These are phyloP conservation scores for Candolleomyces efflorescens DNA, from an alignment of 768 basidiomycete genomes.

Conservation along the genomic window DNA sequence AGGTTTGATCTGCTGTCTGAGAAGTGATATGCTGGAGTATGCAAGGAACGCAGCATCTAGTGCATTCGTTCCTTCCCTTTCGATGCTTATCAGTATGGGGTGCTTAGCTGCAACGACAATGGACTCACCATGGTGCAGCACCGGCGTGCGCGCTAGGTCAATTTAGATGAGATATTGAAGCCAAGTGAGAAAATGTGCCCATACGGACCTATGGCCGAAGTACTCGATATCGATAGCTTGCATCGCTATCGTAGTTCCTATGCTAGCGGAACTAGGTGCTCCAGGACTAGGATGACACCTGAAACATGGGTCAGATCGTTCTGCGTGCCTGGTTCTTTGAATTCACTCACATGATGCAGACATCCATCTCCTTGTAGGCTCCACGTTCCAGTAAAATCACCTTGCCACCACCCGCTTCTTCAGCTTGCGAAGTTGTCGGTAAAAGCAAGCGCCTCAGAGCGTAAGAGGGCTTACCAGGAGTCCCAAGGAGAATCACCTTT, in stretches of 20 bases:
- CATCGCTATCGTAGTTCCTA: slow-evolving; percentile 58
- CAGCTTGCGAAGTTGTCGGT: slow-evolving; percentile 41
- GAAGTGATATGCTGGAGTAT: slow-evolving; percentile 71
- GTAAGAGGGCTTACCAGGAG: slow-evolving; percentile 52
- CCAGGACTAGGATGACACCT: slow-evolving; percentile 78
- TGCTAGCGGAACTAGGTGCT: slow-evolving; percentile 40
- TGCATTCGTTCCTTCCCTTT: slow-evolving; percentile 81
- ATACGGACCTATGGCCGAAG: slow-evolving; percentile 64
- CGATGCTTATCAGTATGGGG: neutral
- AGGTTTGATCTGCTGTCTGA: slow-evolving; percentile 87
- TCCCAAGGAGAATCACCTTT: slow-evolving; percentile 71
- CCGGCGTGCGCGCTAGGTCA: slow-evolving; percentile 67
- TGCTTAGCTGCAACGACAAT: neutral
- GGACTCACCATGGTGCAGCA: slow-evolving; percentile 63
- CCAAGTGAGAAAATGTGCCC: neutral
- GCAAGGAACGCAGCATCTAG: slow-evolving; percentile 86
- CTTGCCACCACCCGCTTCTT: slow-evolving; percentile 80
- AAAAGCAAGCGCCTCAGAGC: neutral
- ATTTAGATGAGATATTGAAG: slow-evolving; percentile 2
- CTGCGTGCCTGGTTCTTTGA: too few species aligned
- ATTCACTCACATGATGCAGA: slow-evolving; percentile 61
- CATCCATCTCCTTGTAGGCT: slow-evolving; percentile 78
- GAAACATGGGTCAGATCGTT: neutral
- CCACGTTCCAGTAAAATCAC: slow-evolving; percentile 67
- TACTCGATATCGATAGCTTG: slow-evolving; percentile 67